phyloP scores from a whole-genome alignment of 192 early-diverging fungal genomes.

The Phycomyces nitens region DNA sequence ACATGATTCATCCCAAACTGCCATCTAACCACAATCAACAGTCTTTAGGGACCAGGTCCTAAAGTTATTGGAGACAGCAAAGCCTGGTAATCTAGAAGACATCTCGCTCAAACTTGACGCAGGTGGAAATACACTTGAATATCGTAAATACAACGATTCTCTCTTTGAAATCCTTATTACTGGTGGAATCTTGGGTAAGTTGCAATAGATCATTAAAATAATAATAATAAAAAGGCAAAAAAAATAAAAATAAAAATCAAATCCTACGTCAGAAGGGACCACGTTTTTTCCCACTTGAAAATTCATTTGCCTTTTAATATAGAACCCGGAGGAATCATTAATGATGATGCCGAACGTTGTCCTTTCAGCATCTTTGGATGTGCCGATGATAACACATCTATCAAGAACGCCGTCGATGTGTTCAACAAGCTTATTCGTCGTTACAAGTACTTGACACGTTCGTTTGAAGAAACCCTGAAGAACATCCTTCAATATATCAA shows the following conservation, averaged over 20 bases:
- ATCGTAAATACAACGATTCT: constrained; percentile 92
- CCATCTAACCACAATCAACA: constrained; percentile 9
- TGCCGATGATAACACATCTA: constrained; percentile 62
- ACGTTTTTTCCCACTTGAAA: background rate
- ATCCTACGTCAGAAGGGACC: background rate
- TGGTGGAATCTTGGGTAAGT: constrained; percentile 84
- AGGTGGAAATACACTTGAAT: constrained; percentile 85
- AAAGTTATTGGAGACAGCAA: constrained; percentile 40
- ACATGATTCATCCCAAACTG: background rate
- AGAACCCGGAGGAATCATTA: constrained; percentile 77
- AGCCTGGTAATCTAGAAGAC: constrained; percentile 65
- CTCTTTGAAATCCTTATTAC: constrained; percentile 92
- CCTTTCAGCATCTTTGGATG: constrained; percentile 79
- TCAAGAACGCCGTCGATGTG: constrained; percentile 78
- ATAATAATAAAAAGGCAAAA: background rate
- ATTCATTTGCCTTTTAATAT: no score
- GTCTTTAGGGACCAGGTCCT: constrained; percentile 62
- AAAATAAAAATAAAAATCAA: no score
- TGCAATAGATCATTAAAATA: background rate
- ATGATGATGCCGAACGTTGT: constrained; percentile 73
- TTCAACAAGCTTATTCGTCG: constrained; percentile 88
- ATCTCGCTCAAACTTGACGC: constrained; percentile 74
- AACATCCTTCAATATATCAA: constrained; percentile 89
- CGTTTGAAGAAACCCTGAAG: constrained; percentile 79
- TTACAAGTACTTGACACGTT: constrained; percentile 89